Evolutionary conservation across 148 eudicot species (phyloP), one percentile per base, ranked within the genome.

Genomic region (Gaultheria prostrata): DNA sequence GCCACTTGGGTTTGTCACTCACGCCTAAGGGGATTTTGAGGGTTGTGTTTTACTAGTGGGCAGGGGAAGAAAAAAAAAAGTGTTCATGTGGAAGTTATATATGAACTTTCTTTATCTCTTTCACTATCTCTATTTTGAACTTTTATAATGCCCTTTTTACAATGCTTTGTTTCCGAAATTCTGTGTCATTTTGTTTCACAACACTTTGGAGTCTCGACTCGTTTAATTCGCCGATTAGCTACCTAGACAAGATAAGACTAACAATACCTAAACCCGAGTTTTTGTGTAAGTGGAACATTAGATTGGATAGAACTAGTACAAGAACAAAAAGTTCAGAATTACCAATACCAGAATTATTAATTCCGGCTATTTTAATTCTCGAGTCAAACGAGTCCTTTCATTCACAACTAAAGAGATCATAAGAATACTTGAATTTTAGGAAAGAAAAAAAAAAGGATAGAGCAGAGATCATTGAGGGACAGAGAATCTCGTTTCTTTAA

Each of bases 1-100:
- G 43, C 43, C 43, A 39, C 89, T 87, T 85, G 61, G 82, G 84
- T 78, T 85, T 81, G 89, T 85, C 89, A 89, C 89, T 85, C 89
- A 89, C 91, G 89, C 91, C 86, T 85, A 81, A 79, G 18, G 82
- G 72, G 81, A 72, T 79, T 87, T 87, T 77, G 45, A 45, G 57
- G 53, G 1, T 9, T 65, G 45, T 80, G 82, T 17, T 79, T 61
- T 17, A 18, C 30, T 67, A 49, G 76, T 28, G 74, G 70, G 80
- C 1, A n/a, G 59, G 39, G 50, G 79, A 39, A 39, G 17, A 10
- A 10, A 30, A 35, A 54, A 32, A 80, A 80, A 80, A 13, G 59
- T 65, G 57, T 48, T 72, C 71, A 75, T 83, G 81, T 86, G 67
- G 83, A 67, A 54, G 26, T 80, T 67, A 67, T 83, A 78, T 86